These are phyloP conservation scores for Pseudodiploospora longispora DNA, from an alignment of 2,329 filamentous ascomycete species.

Conservation along the genomic window DNA sequence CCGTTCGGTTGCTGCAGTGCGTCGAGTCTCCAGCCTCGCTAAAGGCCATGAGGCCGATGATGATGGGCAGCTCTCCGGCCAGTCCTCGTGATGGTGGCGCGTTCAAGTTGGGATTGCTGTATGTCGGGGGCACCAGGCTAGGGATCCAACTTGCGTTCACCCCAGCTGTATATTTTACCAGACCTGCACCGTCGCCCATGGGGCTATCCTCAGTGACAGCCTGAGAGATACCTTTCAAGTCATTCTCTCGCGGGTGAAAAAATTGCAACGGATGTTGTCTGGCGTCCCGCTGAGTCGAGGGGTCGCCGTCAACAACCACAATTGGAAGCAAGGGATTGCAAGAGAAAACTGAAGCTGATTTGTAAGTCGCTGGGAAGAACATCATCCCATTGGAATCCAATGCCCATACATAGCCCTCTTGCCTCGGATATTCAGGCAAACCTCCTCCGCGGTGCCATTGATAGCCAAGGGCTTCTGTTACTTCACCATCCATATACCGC, in stretches of 20 bases:
- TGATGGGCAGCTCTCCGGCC: slow-evolving; percentile 28
- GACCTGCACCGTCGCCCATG: slow-evolving; percentile 9
- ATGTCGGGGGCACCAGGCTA: slow-evolving; percentile 24
- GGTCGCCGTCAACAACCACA: slow-evolving; percentile 16
- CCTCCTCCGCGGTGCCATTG: slow-evolving; percentile 12
- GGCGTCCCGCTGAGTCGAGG: neutral
- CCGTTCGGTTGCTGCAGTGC: slow-evolving; percentile 3
- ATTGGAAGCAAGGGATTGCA: slow-evolving; percentile 30
- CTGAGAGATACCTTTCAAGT: slow-evolving; percentile 19
- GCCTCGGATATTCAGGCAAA: neutral
- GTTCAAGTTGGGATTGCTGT: slow-evolving; percentile 11
- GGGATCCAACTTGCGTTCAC: slow-evolving; percentile 29
- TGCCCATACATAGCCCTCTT: slow-evolving; percentile 1
- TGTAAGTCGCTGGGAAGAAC: slow-evolving; percentile 11
- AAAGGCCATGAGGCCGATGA: slow-evolving; percentile 34
- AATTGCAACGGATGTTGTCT: slow-evolving; percentile 1
- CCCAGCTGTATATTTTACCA: slow-evolving; percentile 23
- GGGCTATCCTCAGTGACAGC: slow-evolving; percentile 14
- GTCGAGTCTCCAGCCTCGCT: slow-evolving; percentile 3
- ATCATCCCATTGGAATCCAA: neutral
- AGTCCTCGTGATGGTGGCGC: slow-evolving; percentile 22
- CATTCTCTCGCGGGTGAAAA: neutral
- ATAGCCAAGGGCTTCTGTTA: slow-evolving; percentile 17
- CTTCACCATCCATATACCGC: slow-evolving; percentile 23
- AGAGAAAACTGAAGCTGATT: slow-evolving; percentile 23